Percentiles rank a stretch among this genome's conserved stretches.
phyloP scores from a whole-genome alignment of 75 land plant genomes.

The Adiantum capillusveneris region DNA sequence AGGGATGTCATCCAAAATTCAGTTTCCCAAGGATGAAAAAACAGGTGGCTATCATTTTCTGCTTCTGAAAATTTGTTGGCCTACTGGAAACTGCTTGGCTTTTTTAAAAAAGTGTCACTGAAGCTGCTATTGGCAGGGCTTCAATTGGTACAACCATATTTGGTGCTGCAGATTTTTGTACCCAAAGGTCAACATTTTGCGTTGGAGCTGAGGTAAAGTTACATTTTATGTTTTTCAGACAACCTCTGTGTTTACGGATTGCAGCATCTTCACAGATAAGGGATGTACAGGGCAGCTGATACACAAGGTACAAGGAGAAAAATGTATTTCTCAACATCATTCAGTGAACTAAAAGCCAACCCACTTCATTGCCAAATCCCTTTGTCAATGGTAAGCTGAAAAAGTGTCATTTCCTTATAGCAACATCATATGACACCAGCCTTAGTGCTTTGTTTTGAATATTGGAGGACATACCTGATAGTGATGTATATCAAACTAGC shows the following conservation, averaged over 20 bases:
- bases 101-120: no score
- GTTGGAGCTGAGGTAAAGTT: slow-evolving; percentile 28
- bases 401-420: no score
- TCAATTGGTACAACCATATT: slow-evolving; percentile 23
- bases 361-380: slow-evolving; percentile 44
- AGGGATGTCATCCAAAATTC: slow-evolving; percentile 27
- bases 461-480: no score
- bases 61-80: no score
- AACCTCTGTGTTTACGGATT: neutral
- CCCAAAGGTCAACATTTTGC: slow-evolving; percentile 23
- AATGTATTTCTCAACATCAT: slow-evolving; percentile 41
- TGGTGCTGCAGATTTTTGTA: slow-evolving; percentile 32
- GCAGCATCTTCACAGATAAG: neutral
- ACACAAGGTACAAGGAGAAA: slow-evolving; percentile 27
- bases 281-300: slow-evolving; percentile 21
- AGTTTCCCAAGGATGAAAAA: slow-evolving; percentile 36
- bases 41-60: slow-evolving; percentile 13
- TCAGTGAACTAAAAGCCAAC: slow-evolving; percentile 31
- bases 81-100: no score
- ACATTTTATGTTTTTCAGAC: no score
- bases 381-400: slow-evolving; percentile 26
- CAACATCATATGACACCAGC: no score
- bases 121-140: slow-evolving; percentile 10
- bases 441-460: no score
- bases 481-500: no score